Base-by-base conservation (phyloP, 2,329 filamentous ascomycete genomes). In the Dothideomycetes sp. region DNA sequence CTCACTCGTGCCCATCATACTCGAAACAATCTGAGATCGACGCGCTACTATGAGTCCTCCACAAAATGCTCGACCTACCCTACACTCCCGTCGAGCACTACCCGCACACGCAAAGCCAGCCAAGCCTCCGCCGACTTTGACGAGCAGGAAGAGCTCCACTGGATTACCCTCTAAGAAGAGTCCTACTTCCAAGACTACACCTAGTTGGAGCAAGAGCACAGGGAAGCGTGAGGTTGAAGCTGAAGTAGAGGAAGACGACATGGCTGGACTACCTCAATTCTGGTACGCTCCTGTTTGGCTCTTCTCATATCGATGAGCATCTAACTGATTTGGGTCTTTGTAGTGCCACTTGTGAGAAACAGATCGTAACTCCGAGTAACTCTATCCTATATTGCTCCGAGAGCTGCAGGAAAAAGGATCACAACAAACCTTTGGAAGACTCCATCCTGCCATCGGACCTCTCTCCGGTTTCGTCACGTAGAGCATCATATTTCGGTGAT, bases 311-410 rank as follows among this genome's bases (percentile, higher is more conserved):
- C 22, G 7, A 35, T 27, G 32, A 42, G n/a, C 12, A 7, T 14
- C 33, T 24, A 34, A 32, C 34, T 31, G 11, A 27, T 27, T 7
- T 27, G n/a, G n/a, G 29, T 31, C 40, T 24, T 19, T 19, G 15
- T 46, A 79, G 75, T 59, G 70, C 75, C 46, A 77, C 71, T 52
- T 80, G 76, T 57, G 76, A 80, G 56, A 77, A 70, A 56, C 75
- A 79, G 60, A 79, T 80, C 50, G 69, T 74, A 38, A 68, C 71
- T 22, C 76, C 76, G 12, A 70, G 70, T 55, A 73, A 73, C 52
- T 67, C 66, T 12, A 65, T 77, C 31, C 63, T 80, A 33, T 80
- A 80, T 55, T 80, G 76, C 61, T 79, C 74, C 37, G 73, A 79
- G 63, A 70, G 66, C 49, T 70, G 67, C 51, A 63, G 64, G 35